Conservation (phyloP, 2,329 filamentous ascomycete species). For the Aspergillus sp. region DNA sequence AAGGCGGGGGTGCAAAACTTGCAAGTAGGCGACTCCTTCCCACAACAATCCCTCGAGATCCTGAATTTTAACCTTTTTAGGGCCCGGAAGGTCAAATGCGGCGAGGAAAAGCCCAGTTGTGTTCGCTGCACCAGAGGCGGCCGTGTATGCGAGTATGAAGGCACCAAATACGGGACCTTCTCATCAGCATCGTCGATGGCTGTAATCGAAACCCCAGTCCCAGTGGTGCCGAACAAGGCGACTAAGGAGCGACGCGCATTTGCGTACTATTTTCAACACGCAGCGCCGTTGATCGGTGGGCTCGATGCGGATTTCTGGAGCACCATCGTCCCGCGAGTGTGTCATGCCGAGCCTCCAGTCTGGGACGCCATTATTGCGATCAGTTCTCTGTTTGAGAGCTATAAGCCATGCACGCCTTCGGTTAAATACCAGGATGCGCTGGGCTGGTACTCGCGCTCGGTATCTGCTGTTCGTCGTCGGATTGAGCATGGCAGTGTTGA, state of each 20-base stretch:
- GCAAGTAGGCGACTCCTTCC: slow-evolving; percentile 26
- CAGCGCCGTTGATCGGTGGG: slow-evolving; percentile 30
- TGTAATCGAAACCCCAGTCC: slow-evolving; percentile 15
- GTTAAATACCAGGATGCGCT: slow-evolving; percentile 28
- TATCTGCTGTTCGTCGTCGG: slow-evolving; percentile 24
- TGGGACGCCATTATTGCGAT: slow-evolving; percentile 41
- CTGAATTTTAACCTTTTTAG: slow-evolving; percentile 16
- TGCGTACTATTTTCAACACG: slow-evolving; percentile 37
- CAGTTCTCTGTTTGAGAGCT: slow-evolving; percentile 35
- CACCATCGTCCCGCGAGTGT: slow-evolving; percentile 35
- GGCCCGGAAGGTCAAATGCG: slow-evolving; percentile 36
- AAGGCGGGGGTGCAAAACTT: slow-evolving; percentile 31
- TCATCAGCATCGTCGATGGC: slow-evolving; percentile 3
- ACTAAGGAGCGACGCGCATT: slow-evolving; percentile 39
- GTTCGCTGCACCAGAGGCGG: slow-evolving; percentile 33
- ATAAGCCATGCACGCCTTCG: slow-evolving; percentile 14
- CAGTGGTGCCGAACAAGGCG: slow-evolving; percentile 23
- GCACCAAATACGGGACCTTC: slow-evolving; percentile 1
- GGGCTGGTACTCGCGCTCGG: slow-evolving; percentile 34
- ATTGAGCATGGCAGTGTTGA: slow-evolving; percentile 24
- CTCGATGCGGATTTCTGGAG: slow-evolving; percentile 39
- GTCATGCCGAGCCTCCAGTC: slow-evolving; percentile 35
- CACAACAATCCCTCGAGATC: neutral
- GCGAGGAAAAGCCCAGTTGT: slow-evolving; percentile 35
- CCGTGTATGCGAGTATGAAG: slow-evolving; percentile 35